Percentiles rank a stretch among this genome's conserved stretches.
These are phyloP conservation scores for Lentinula edodes DNA, from an alignment of 768 basidiomycete species.

Conservation along the genomic window DNA sequence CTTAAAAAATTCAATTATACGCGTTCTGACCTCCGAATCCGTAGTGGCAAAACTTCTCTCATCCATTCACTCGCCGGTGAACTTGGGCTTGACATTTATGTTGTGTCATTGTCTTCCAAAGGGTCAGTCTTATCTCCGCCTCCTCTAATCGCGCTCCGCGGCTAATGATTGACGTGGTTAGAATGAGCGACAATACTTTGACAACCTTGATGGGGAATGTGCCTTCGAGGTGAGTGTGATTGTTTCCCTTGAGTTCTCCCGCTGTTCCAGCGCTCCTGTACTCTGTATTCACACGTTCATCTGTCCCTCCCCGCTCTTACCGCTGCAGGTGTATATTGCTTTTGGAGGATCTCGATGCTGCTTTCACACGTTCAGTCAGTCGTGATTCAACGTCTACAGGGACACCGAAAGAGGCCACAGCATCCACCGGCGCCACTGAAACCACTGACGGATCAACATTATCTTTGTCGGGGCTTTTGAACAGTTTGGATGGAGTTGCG, in stretches of 20 bases:
- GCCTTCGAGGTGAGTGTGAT: conserved; percentile 57
- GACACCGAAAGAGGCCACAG: conserved; percentile 46
- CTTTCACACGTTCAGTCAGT: conserved; percentile 82
- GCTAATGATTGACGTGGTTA: conserved; percentile 21
- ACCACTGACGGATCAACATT: conserved; percentile 74
- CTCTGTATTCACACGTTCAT: background rate
- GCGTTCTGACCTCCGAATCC: background rate
- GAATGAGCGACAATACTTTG: conserved; percentile 89
- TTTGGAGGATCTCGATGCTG: conserved; percentile 90
- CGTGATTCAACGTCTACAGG: conserved; percentile 81
- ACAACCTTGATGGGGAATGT: conserved; percentile 86
- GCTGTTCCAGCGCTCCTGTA: conserved; percentile 8
- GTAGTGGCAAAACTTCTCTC: conserved; percentile 79
- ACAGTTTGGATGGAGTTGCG: conserved; percentile 82
- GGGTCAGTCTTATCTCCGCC: conserved; percentile 44
- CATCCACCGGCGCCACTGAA: conserved; percentile 36
- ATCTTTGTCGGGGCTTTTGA: conserved; percentile 79
- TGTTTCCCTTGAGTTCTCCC: conserved; percentile 1
- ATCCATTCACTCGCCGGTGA: conserved; percentile 85
- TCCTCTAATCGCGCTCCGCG: conserved; percentile 9
- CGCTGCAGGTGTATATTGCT: conserved; percentile 76
- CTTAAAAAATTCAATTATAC: background rate
- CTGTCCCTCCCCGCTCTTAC: conserved; percentile 4
- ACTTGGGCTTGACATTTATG: conserved; percentile 85
- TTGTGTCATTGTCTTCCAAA: conserved; percentile 83